phyloP scores from a whole-genome alignment of 176 grass and related monocot species.

The Themeda triandra region DNA sequence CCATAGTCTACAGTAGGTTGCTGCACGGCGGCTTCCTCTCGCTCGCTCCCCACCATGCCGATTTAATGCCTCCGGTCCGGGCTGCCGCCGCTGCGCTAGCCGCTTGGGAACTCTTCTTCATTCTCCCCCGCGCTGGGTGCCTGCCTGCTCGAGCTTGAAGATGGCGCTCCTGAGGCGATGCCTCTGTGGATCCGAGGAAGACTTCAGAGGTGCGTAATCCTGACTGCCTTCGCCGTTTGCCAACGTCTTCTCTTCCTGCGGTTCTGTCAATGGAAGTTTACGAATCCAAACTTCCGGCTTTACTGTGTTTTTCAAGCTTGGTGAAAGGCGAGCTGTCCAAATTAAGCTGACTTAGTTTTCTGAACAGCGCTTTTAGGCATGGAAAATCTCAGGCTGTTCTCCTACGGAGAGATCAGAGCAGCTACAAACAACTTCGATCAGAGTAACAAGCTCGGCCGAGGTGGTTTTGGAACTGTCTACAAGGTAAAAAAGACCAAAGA shows the following conservation, averaged over 20 bases:
- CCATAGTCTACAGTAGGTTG: neutral
- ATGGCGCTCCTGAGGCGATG: conserved; percentile 34
- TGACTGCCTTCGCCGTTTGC: neutral
- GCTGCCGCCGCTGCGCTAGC: neutral
- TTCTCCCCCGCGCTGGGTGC: neutral
- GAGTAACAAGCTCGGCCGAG: conserved; percentile 38
- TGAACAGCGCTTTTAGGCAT: conserved; percentile 6
- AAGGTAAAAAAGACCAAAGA: conserved; percentile 12
- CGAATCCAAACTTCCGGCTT: neutral
- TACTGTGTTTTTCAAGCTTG: neutral
- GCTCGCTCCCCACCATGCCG: neutral
- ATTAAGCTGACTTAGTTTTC: neutral
- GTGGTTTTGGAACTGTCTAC: conserved; percentile 56
- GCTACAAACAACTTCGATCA: conserved; percentile 40
- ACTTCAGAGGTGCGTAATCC: conserved; percentile 27
- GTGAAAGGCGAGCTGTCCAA: neutral
- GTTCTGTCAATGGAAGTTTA: neutral
- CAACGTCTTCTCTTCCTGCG: neutral
- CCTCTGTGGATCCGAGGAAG: conserved; percentile 23
- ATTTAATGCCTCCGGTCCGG: conserved; percentile 6
- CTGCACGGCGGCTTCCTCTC: neutral
- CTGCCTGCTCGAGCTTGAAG: neutral
- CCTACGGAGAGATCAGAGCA: conserved; percentile 37
- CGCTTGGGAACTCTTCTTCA: neutral
- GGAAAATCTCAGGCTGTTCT: conserved; percentile 29